Percentiles rank a stretch among this genome's conserved stretches.
These are phyloP conservation scores for Penicillium digitatum DNA, from an alignment of 2,329 filamentous ascomycete species.

Conservation along the genomic window DNA sequence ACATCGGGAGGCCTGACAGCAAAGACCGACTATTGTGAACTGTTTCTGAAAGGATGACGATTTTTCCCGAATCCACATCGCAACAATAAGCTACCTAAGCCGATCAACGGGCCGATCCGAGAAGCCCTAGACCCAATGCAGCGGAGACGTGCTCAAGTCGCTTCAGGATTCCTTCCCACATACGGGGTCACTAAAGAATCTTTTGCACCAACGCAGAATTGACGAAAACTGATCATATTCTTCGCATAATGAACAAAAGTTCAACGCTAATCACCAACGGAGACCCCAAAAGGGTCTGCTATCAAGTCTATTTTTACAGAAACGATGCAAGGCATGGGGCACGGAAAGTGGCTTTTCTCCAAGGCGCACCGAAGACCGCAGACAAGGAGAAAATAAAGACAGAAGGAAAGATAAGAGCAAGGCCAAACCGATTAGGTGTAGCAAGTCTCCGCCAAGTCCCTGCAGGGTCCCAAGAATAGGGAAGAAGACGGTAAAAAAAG, in stretches of 20 bases:
- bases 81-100: conserved; percentile 1
- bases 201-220: neutral
- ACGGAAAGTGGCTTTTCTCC: conserved; percentile 10
- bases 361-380: conserved; percentile 5
- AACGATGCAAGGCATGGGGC: conserved; percentile 24
- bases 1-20: neutral
- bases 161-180: neutral
- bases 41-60: neutral
- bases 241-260: conserved; percentile 32
- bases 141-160: neutral
- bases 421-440: neutral
- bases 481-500: conserved; percentile 11
- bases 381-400: conserved; percentile 9
- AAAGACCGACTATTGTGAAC: neutral
- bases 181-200: neutral
- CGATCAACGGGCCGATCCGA: conserved; percentile 8
- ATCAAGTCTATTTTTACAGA: conserved; percentile 40
- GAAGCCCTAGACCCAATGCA: conserved; percentile 8
- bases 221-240: conserved; percentile 31
- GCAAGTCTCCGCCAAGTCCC: neutral
- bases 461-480: neutral
- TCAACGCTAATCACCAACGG: conserved; percentile 37
- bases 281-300: conserved; percentile 25
- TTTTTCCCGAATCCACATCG: neutral
- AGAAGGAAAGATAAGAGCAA: conserved; percentile 11